A percentile compares a stretch with the other conserved stretches of the same genome.
Evolutionary conservation across 306 rosid species (phyloP).

Genomic region (Trifolium repens): DNA sequence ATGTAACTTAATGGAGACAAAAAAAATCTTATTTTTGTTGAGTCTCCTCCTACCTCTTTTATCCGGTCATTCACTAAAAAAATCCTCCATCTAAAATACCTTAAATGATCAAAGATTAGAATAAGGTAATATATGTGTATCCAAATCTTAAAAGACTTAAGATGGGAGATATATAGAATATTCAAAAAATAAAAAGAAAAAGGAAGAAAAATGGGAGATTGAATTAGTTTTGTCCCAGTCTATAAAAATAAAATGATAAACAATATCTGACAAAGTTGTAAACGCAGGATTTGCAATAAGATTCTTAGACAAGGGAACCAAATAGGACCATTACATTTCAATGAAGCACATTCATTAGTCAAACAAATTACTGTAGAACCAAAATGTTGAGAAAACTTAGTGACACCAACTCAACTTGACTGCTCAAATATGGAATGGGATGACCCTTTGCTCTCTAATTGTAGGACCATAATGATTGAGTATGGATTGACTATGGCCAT

Average conservation of each 20-base stretch:
- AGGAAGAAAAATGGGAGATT: neutral
- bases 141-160: neutral
- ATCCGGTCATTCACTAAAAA: no score
- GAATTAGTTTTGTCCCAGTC: conserved; percentile 21
- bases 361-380: conserved; percentile 30
- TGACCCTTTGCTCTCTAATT: neutral
- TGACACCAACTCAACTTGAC: conserved; percentile 31
- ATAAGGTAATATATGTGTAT: neutral
- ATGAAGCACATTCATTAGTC: conserved; percentile 42
- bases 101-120: no score
- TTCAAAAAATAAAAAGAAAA: neutral
- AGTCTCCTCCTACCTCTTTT: no score
- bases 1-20: no score
- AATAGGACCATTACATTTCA: conserved; percentile 33
- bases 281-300: conserved; percentile 45
- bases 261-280: conserved; percentile 50
- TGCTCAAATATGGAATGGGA: conserved; percentile 35
- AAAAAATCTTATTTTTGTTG: no score
- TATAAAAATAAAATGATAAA: conserved; percentile 31
- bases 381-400: conserved; percentile 24
- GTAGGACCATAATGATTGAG: conserved; percentile 53
- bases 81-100: no score
- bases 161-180: neutral
- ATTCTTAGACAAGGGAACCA: conserved; percentile 50
- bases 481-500: conserved; percentile 64